A percentile compares a stretch with the other conserved stretches of the same genome.
phyloP scores from a whole-genome alignment of 768 basidiomycete genomes.

The Tremella fuciformis region DNA sequence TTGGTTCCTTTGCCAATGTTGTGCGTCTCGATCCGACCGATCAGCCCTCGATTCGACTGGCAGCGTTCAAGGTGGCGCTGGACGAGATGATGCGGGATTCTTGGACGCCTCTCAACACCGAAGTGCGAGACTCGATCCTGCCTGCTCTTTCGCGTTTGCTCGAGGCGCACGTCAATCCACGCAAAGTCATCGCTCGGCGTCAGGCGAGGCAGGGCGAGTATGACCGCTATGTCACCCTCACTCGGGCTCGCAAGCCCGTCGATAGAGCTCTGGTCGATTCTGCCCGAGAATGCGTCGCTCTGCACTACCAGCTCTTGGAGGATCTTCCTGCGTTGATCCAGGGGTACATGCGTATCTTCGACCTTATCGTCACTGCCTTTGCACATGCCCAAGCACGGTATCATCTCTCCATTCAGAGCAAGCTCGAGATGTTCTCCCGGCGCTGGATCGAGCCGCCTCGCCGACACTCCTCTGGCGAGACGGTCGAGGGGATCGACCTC shows the following conservation, averaged over 20 bases:
- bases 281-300: conserved; percentile 48
- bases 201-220: conserved; percentile 45
- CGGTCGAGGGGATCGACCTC: conserved; percentile 14
- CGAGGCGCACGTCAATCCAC: conserved; percentile 40
- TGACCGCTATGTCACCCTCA: conserved; percentile 31
- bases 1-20: conserved; percentile 39
- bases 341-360: conserved; percentile 47
- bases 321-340: conserved; percentile 50
- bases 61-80: conserved; percentile 40
- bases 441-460: conserved; percentile 25
- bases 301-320: conserved; percentile 51
- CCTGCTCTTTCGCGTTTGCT: conserved; percentile 45
- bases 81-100: conserved; percentile 31
- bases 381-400: conserved; percentile 41
- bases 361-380: conserved; percentile 37
- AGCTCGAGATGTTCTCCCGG: conserved; percentile 25
- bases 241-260: conserved; percentile 25
- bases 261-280: conserved; percentile 40
- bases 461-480: conserved; percentile 1
- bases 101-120: conserved; percentile 43
- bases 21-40: conserved; percentile 44
- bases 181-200: conserved; percentile 41
- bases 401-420: conserved; percentile 24
- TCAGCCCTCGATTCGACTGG: conserved; percentile 41
- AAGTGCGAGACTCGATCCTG: conserved; percentile 45